Evolutionary conservation across 129 eudicot species (phyloP).

Genomic region (Tagetes erecta): DNA sequence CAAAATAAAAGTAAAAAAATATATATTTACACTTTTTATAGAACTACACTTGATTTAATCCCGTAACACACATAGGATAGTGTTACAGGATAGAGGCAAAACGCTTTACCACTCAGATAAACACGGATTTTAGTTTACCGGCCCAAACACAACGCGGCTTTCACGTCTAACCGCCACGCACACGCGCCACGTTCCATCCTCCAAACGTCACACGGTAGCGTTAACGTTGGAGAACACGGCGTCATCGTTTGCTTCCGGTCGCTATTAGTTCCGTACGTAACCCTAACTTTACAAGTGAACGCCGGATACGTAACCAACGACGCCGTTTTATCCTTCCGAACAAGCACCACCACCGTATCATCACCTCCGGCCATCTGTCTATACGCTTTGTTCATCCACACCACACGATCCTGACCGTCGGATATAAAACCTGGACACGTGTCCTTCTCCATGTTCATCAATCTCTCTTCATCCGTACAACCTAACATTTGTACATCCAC

Average conservation of each 20-base stretch:
- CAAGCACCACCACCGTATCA: slow-evolving; percentile 46
- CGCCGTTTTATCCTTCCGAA: slow-evolving; percentile 43
- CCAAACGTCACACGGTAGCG: slow-evolving; percentile 90
- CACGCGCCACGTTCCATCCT: slow-evolving; percentile 64
- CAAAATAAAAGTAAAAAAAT: not conserved
- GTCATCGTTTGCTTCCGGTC: not conserved
- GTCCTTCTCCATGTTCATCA: slow-evolving; percentile 63
- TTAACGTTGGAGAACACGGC: slow-evolving; percentile 19
- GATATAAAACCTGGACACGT: slow-evolving; percentile 92
- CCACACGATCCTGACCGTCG: slow-evolving; percentile 53
- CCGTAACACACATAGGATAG: too few species aligned
- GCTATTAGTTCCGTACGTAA: slow-evolving; percentile 26
- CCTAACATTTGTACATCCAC: slow-evolving; percentile 42
- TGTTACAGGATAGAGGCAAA: too few species aligned
- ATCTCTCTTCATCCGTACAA: slow-evolving; percentile 53
- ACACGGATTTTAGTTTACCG: slow-evolving; percentile 22
- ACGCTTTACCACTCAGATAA: too few species aligned
- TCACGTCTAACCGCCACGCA: slow-evolving; percentile 83
- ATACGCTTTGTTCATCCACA: slow-evolving; percentile 70
- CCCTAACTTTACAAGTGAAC: slow-evolving; percentile 76
- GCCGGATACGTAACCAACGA: slow-evolving; percentile 34
- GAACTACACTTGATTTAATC: too few species aligned
- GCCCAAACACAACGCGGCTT: slow-evolving; percentile 75
- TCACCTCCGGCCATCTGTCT: slow-evolving; percentile 48
- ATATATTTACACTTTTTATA: not conserved